Evolutionary conservation across 768 basidiomycete genomes (phyloP), one percentile per base, ranked within the genome.

Genomic region (Baorangia bicolor): DNA sequence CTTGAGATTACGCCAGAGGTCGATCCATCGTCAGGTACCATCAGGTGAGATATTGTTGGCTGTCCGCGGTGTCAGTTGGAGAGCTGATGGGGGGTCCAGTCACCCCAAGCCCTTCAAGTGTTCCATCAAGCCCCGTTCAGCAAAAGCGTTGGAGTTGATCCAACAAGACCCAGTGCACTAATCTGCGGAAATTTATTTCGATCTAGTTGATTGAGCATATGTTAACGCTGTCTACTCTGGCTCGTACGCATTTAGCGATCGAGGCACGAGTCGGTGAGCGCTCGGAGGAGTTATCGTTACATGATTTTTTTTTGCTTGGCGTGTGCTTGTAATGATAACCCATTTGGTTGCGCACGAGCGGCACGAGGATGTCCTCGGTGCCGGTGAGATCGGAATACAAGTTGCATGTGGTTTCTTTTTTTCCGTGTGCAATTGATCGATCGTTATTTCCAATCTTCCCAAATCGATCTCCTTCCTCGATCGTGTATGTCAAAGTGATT

Each of bases 51-150:
- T 27, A 8, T 9, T 23, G 14, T 46, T 30, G 13, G 5, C 11
- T 34, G 34, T 40, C 46, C 10, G 5, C 6, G 8, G 37, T 38
- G 31, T 38, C 13, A 21, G 30, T 31, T 2, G 5, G 27, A 25
- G 21, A 13, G 16, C 51, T 64, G 37, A 69, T 9, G 45, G 8
- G 8, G 31, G 5, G 2, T 34, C 11, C 49, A 76, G 85, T 64
- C 85, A 85, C 59, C 85, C 84, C 5, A 81, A 79, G 59, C 80
- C 85, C 18, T 87, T 83, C 73, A 78, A 79, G 60, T 86, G 85
- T 60, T 68, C 74, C 20, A 77, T 87, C 59, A 81, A 73, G 62
- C 84, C 85, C n/a, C 80, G 85, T 21, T 85, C 83, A 3, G 77
- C 79, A 49, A 81, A 77, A 61, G 81, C 84, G 12, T 64, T 81